Evolutionary conservation across 495 filamentous ascomycete genomes (phyloP).

Genomic region (Penicillium ucsense): DNA sequence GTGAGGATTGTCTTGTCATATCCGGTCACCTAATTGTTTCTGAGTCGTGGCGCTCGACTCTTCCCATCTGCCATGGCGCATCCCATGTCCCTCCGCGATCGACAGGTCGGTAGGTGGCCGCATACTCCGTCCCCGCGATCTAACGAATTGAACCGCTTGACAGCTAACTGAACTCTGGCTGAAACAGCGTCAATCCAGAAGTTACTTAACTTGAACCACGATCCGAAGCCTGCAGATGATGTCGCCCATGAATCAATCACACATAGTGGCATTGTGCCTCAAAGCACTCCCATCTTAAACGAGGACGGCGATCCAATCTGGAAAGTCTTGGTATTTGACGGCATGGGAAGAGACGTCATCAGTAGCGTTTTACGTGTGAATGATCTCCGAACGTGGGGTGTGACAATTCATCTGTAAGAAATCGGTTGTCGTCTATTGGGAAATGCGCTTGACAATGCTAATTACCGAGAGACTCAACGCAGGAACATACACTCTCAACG

Average conservation of each 20-base stretch:
- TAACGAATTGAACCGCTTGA: not conserved
- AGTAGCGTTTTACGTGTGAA: slow-evolving; percentile 91
- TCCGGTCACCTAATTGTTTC: slow-evolving; percentile 4
- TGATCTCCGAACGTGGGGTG: slow-evolving; percentile 82
- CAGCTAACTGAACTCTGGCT: slow-evolving; percentile 17
- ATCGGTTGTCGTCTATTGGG: too few species aligned
- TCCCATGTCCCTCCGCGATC: slow-evolving; percentile 77
- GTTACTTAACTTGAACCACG: slow-evolving; percentile 89
- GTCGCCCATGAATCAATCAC: slow-evolving; percentile 41
- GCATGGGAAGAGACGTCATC: slow-evolving; percentile 66
- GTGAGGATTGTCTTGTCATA: slow-evolving; percentile 12
- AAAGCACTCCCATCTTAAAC: slow-evolving; percentile 72
- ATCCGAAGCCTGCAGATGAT: slow-evolving; percentile 44
- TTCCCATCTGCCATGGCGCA: slow-evolving; percentile 50
- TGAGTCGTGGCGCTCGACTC: slow-evolving; percentile 6
- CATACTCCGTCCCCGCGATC: slow-evolving; percentile 1
- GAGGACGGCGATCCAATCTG: slow-evolving; percentile 77
- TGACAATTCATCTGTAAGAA: slow-evolving; percentile 87
- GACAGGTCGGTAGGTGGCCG: slow-evolving; percentile 75
- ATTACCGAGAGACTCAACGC: slow-evolving; percentile 4
- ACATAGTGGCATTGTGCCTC: slow-evolving; percentile 51
- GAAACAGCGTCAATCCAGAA: slow-evolving; percentile 80
- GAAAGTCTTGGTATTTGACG: slow-evolving; percentile 64
- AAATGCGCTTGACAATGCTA: too few species aligned
- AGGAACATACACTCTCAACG: slow-evolving; percentile 75